Evolutionary conservation across 2,329 filamentous ascomycete species (phyloP).

Genomic region (Cladophialophora exuberans): DNA sequence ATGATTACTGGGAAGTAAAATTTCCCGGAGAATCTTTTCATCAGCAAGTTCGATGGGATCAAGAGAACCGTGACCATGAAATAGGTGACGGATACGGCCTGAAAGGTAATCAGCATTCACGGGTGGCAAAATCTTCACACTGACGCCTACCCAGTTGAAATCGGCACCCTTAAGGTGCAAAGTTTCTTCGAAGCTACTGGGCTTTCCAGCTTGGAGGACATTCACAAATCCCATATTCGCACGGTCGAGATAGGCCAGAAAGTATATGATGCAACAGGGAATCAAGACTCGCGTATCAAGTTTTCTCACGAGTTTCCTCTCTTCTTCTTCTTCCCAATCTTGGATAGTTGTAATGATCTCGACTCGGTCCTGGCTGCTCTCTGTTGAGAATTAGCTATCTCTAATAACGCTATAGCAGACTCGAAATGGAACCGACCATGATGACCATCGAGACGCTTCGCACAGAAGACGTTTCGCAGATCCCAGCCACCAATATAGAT

Average conservation of each 20-base stretch:
- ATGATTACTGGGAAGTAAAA: constrained; percentile 51
- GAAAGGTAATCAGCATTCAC: not conserved
- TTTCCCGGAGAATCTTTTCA: constrained; percentile 32
- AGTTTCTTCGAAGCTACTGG: constrained; percentile 16
- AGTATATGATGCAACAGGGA: constrained; percentile 31
- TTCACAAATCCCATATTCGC: constrained; percentile 31
- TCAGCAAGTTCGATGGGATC: constrained; percentile 30
- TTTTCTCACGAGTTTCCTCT: constrained; percentile 28
- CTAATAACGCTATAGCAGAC: not conserved
- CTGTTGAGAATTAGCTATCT: constrained; percentile 1
- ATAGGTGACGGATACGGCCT: constrained; percentile 32
- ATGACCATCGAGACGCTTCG: constrained; percentile 14
- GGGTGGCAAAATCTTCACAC: not conserved
- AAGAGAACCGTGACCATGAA: constrained; percentile 30
- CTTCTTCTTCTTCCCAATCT: constrained; percentile 29
- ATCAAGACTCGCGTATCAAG: constrained; percentile 29
- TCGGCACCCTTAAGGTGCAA: constrained; percentile 26
- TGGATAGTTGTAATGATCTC: constrained; percentile 22
- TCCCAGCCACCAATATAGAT: constrained; percentile 24
- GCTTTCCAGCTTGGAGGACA: constrained; percentile 24
- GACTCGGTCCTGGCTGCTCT: constrained; percentile 17
- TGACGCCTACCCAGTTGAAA: constrained; percentile 30
- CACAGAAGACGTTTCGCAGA: constrained; percentile 12
- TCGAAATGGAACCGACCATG: constrained; percentile 5
- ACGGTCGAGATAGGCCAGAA: constrained; percentile 32